Percentiles rank a stretch among this genome's conserved stretches.
Evolutionary conservation across 169 alveolate species (phyloP).

Genomic region (Eimeria zaria): DNA sequence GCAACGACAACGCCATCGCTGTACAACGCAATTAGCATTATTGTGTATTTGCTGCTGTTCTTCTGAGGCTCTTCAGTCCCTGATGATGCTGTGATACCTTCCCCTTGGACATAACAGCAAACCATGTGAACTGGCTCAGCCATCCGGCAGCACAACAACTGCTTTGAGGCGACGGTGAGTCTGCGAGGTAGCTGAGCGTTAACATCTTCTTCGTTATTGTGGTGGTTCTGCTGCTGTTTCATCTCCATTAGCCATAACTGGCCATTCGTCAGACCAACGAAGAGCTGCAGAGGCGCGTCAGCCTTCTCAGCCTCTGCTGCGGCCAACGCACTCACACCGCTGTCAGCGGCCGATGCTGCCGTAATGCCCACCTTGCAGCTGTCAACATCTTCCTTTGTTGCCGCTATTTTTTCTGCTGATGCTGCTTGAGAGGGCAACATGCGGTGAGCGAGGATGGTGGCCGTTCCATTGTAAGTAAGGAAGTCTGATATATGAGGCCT

Average conservation of each 20-base stretch:
- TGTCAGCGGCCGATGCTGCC: conserved; percentile 60
- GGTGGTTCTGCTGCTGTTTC: conserved; percentile 37
- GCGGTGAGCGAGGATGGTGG: conserved; percentile 37
- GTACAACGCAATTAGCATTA: conserved; percentile 68
- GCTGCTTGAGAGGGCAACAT: not conserved
- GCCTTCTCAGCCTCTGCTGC: conserved; percentile 50
- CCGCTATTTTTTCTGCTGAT: not conserved
- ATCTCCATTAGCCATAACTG: conserved; percentile 61
- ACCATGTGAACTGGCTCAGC: conserved; percentile 49
- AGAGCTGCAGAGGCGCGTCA: conserved; percentile 40
- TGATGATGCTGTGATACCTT: not conserved
- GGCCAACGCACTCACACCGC: conserved; percentile 70
- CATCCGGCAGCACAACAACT: conserved; percentile 71
- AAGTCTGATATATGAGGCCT: not conserved
- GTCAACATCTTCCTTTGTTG: not conserved
- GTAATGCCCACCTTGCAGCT: conserved; percentile 54
- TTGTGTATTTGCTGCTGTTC: not conserved
- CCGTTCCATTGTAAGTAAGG: conserved; percentile 41
- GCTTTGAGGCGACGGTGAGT: conserved; percentile 43
- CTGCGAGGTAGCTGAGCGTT: not conserved
- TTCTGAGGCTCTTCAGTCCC: not conserved
- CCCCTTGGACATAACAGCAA: conserved; percentile 42
- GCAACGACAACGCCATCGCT: conserved; percentile 64
- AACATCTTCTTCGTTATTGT: not conserved
- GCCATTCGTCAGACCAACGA: conserved; percentile 65